These are phyloP conservation scores for Aureobasidium sp. DNA, from an alignment of 2,329 filamentous ascomycete species.

Conservation along the genomic window DNA sequence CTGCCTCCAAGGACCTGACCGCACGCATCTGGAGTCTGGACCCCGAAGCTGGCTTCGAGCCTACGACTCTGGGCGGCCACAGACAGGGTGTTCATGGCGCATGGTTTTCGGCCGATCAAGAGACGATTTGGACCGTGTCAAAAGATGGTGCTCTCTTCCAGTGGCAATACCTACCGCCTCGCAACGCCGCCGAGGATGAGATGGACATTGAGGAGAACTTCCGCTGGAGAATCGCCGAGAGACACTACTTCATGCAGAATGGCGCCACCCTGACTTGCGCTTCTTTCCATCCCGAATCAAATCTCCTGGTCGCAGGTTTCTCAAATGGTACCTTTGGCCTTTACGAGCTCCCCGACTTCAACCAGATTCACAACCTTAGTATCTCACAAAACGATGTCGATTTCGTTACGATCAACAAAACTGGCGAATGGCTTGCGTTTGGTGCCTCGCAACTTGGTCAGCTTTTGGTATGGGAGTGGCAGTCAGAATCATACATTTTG, in stretches of 20 bases:
- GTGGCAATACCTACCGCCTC: slow-evolving; percentile 70
- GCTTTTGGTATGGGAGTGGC: slow-evolving; percentile 98
- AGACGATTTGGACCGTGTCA: slow-evolving; percentile 91
- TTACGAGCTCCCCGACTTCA: slow-evolving; percentile 94
- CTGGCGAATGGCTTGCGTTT: slow-evolving; percentile 94
- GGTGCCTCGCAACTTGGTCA: slow-evolving; percentile 92
- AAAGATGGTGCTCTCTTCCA: slow-evolving; percentile 95
- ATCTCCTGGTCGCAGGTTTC: slow-evolving; percentile 92
- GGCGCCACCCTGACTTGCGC: slow-evolving; percentile 80
- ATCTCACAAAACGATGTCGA: slow-evolving; percentile 97
- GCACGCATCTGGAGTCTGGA: slow-evolving; percentile 91
- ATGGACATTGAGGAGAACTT: slow-evolving; percentile 55
- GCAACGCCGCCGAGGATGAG: slow-evolving; percentile 44
- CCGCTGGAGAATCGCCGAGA: slow-evolving; percentile 84
- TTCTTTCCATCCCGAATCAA: slow-evolving; percentile 77
- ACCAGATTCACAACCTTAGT: slow-evolving; percentile 83
- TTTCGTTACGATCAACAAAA: slow-evolving; percentile 86
- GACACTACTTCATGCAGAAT: slow-evolving; percentile 90
- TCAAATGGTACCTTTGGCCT: slow-evolving; percentile 89
- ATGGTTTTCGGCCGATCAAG: slow-evolving; percentile 94
- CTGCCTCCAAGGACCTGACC: slow-evolving; percentile 83
- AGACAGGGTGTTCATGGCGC: slow-evolving; percentile 83
- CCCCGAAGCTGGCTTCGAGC: slow-evolving; percentile 75
- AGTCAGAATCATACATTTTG: slow-evolving; percentile 95
- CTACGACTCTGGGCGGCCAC: slow-evolving; percentile 84